phyloP scores from a whole-genome alignment of 257 asterid species.

The Solanum appendiculatum region DNA sequence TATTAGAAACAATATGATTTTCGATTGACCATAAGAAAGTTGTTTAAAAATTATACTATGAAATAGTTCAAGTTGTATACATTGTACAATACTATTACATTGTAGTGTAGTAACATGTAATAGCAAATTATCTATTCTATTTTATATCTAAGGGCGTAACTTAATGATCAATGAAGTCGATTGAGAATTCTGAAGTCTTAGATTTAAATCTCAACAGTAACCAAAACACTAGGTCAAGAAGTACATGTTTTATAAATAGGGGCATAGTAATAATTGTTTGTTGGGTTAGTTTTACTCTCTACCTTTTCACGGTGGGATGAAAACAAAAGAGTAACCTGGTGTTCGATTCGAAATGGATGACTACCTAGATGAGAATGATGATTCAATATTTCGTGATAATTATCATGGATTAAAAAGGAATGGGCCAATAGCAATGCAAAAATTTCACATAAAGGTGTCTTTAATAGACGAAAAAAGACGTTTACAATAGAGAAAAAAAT shows the following conservation, averaged over 20 bases:
- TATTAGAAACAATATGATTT: too few relatives aligned
- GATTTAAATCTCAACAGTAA: too few relatives aligned
- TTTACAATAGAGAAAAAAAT: too few relatives aligned
- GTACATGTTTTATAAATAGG: not conserved
- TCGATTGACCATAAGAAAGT: not conserved
- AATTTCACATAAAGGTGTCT: not conserved
- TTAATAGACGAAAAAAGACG: not conserved
- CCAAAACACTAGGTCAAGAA: not conserved
- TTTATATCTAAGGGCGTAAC: not conserved
- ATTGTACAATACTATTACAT: not conserved
- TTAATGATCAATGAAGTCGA: too few relatives aligned
- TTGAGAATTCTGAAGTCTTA: not conserved
- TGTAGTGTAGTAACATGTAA: not conserved
- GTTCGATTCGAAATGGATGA: too few relatives aligned
- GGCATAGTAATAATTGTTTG: not conserved
- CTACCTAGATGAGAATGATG: not conserved
- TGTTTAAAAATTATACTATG: not conserved
- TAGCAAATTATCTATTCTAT: too few relatives aligned
- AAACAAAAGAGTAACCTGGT: not conserved
- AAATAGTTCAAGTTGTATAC: not conserved
- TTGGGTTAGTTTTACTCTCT: too few relatives aligned
- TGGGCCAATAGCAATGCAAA: not conserved
- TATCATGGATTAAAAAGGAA: too few relatives aligned
- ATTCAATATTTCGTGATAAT: too few relatives aligned
- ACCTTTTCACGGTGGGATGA: too few relatives aligned